phyloP scores from a whole-genome alignment of 2,329 filamentous ascomycete species.

The Cytospora mali region DNA sequence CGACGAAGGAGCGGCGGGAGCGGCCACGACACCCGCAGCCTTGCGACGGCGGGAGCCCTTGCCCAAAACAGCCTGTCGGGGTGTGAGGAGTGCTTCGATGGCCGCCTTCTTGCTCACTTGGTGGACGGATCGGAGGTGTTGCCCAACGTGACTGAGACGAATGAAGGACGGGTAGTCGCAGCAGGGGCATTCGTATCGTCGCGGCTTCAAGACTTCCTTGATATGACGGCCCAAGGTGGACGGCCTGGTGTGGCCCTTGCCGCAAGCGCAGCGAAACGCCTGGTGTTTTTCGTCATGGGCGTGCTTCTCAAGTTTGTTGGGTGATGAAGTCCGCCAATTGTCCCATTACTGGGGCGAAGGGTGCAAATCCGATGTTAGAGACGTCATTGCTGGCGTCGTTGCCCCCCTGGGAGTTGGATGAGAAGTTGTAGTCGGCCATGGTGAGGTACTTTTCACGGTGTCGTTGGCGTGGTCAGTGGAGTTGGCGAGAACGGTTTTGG shows the following conservation, averaged over 20 bases:
- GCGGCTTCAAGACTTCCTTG: not conserved
- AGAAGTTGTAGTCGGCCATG: slow-evolving; percentile 10
- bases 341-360: not conserved
- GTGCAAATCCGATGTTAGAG: not conserved
- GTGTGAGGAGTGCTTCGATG: not conserved
- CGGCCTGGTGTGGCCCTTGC: not conserved
- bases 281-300: not conserved
- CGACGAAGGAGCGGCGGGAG: not conserved
- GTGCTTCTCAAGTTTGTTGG: not conserved
- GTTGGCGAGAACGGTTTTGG: not conserved
- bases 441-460: not conserved
- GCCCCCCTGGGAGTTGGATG: not conserved
- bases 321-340: not conserved
- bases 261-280: not conserved
- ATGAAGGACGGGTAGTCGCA: not conserved
- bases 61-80: not conserved
- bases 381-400: too few relatives aligned
- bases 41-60: not conserved
- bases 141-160: not conserved
- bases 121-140: not conserved
- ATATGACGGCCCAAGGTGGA: not conserved
- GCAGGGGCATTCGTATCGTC: not conserved
- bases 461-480: not conserved
- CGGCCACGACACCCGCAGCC: not conserved
- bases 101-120: not conserved